Conservation (phyloP, 176 grass and related monocot genomes). For the Elymus sibiricus region DNA sequence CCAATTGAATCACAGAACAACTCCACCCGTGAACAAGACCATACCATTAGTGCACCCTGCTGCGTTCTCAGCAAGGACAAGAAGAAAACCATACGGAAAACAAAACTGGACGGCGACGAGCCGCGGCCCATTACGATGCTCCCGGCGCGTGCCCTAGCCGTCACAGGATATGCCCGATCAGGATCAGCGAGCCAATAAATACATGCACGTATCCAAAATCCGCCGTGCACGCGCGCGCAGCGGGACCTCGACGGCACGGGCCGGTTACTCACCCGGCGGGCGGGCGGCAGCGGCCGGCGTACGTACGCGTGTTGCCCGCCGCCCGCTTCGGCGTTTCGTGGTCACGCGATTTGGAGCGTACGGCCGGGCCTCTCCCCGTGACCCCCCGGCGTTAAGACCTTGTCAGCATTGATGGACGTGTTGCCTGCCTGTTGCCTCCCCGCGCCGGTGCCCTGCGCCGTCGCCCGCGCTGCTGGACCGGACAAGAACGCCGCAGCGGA, state of each 20-base stretch:
- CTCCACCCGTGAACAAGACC: background rate
- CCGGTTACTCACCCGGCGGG: background rate
- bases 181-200: background rate
- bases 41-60: background rate
- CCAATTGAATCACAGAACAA: background rate
- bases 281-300: background rate
- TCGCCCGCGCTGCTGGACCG: background rate
- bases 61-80: background rate
- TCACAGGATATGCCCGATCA: background rate
- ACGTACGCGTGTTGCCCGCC: background rate
- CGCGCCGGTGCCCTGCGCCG: background rate
- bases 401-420: conserved; percentile 36
- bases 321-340: background rate
- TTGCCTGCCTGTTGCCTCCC: background rate
- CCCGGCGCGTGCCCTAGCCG: too few relatives aligned
- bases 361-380: conserved; percentile 16
- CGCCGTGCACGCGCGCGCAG: too few relatives aligned
- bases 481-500: conserved; percentile 10
- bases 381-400: background rate
- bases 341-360: background rate
- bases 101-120: background rate
- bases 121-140: too few relatives aligned
- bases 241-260: too few relatives aligned
- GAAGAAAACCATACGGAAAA: background rate
- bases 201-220: too few relatives aligned